Evolutionary conservation across 148 eudicot species (phyloP), one percentile per base, ranked within the genome.

Genomic region (Camellia sinensis): DNA sequence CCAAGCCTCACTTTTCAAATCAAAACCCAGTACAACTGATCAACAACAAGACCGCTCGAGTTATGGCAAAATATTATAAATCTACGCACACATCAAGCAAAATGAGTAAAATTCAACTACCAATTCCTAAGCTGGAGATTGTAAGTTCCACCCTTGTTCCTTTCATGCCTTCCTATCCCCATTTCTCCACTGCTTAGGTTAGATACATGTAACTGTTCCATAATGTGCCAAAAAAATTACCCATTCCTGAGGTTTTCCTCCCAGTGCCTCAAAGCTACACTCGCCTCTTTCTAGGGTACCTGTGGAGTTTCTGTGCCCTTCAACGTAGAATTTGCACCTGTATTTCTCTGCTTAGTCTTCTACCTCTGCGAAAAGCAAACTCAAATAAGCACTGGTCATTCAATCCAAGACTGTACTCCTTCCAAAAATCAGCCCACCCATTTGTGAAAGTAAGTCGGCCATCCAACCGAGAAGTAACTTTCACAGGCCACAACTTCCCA

Each of bases 401-500:
- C 3, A 12, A n/a, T 4, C 14, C 43, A 10, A 78, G 17, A 22
- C 10, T 43, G 52, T 78, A 57, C 22, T 56, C 66, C 66, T 69
- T 43, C 80, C 53, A 46, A 69, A 78, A 69, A n/a, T 41, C 17
- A 40, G 2, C 21, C 52, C 74, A 41, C 19, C 74, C 80, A 40
- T 41, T 29, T 9, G 52, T 5, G 19, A 67, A 18, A 56, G 0
- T 11, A 6, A 21, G 2, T 22, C 66, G 64, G 22, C 74, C 80
- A 69, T 68, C 80, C 61, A 14, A n/a, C 6, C 7, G 4, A 4
- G 1, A 4, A 56, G 2, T 0, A 43, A 78, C 37, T 41, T 0
- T 43, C 19, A 78, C 41, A 54, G 65, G 80, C 74, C 74, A 78
- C 54, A 17, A 41, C 66, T 78, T 78, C 41, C 80, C 74, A 8